These are phyloP conservation scores for Melampsora medusae DNA, from an alignment of 1,284 basidiomycete species.

Conservation along the genomic window DNA sequence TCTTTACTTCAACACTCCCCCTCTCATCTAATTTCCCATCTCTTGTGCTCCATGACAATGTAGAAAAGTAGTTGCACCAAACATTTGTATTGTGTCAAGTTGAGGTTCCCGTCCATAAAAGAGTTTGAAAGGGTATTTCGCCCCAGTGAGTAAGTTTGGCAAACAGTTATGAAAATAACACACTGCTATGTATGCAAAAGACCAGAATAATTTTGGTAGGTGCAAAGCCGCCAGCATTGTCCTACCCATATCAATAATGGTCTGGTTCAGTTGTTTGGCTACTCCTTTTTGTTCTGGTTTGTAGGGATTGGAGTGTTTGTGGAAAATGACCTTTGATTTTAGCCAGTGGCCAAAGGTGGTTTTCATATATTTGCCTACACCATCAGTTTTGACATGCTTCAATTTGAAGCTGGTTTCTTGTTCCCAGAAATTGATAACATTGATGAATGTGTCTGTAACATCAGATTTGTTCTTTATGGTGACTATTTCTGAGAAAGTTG, in stretches of 20 bases:
- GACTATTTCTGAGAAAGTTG: conserved; percentile 1
- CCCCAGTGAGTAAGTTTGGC: not conserved
- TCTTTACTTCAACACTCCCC: no score
- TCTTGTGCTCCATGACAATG: not conserved
- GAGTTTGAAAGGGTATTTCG: not conserved
- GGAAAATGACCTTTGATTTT: conserved; percentile 15
- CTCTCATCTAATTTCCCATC: not conserved
- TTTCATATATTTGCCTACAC: conserved; percentile 1
- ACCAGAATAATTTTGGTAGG: conserved; percentile 17
- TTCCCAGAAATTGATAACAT: conserved; percentile 17
- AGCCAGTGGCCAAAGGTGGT: not conserved
- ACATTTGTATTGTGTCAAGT: not conserved
- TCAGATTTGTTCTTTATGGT: conserved; percentile 14
- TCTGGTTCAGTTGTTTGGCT: conserved; percentile 18
- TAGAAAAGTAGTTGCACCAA: conserved; percentile 3
- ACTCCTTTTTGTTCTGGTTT: conserved; percentile 45
- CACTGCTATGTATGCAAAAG: conserved; percentile 11
- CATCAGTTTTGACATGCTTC: conserved; percentile 12
- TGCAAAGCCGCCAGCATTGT: not conserved
- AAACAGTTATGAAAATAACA: not conserved
- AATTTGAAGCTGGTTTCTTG: not conserved
- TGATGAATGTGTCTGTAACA: not conserved
- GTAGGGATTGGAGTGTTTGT: conserved; percentile 24
- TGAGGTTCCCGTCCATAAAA: not conserved
- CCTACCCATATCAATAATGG: conserved; percentile 22